Evolutionary conservation across 768 basidiomycete species (phyloP), one percentile per base, ranked within the genome.

Genomic region (Leucocoprinus sp.): DNA sequence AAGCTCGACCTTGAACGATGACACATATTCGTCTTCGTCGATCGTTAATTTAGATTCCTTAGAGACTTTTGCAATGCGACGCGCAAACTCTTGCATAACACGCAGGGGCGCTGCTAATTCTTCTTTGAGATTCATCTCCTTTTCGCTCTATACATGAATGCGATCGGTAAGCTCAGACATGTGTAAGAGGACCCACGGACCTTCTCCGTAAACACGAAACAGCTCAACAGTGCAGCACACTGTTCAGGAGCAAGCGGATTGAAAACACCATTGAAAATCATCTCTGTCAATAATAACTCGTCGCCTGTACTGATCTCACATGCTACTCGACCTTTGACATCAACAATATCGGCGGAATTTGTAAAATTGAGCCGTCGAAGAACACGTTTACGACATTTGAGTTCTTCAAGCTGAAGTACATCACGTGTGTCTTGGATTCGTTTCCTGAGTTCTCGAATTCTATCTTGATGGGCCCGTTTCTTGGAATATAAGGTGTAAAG

Each of bases 231-330:
- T 2, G 90, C 86, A 0, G 95, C 93, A 57, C 84, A 90, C 47
- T 97, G 91, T 55, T 97, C 93, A 0, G 96, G 95, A 1, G 75
- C 68, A 38, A 99, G 63, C 2, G 86, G 60, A 57, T 96, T 97
- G 74, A 99, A 99, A 17, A 82, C 85, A 46, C 96, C 96, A 50
- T 96, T 92, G 73, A 99, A 98, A 49, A 99, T 84, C 57, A 99
- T 75, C 64, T 98, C 96, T 1, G 96, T 99, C 51, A 99, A 72
- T 26, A 99, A 71, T 42, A 99, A 67, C 65, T 99, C 96, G 57
- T 99, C 96, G 5, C 96, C 96, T 2, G 93, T 84, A 59, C 88
- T 92, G 64, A 99, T 98, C 65, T 99, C 96, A 60, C 96, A 99
- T 14, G 96, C 96, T 1, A 99, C 95, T 29, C 96, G 75, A 0